phyloP scores from a whole-genome alignment of 108 stramenopile genomes.

The Cylindrotheca fusiformis region DNA sequence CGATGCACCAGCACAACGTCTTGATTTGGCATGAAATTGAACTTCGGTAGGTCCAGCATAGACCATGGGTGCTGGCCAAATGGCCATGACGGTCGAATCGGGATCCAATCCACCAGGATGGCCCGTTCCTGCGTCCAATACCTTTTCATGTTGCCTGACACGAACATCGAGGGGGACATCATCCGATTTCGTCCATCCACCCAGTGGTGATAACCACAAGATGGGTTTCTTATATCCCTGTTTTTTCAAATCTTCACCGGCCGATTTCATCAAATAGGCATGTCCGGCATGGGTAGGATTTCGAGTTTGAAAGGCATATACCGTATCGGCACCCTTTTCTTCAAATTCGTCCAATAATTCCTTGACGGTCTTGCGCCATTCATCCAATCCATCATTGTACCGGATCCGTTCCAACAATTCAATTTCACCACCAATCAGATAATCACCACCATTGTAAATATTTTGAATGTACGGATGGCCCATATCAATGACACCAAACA shows the following conservation, averaged over 20 bases:
- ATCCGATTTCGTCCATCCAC: slow-evolving; percentile 98
- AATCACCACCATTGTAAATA: slow-evolving; percentile 94
- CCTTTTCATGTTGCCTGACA: slow-evolving; percentile 96
- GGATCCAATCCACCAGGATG: slow-evolving; percentile 95
- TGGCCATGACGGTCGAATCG: slow-evolving; percentile 96
- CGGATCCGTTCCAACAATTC: slow-evolving; percentile 92
- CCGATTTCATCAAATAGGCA: slow-evolving; percentile 96
- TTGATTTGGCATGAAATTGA: slow-evolving; percentile 96
- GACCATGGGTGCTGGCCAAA: slow-evolving; percentile 99
- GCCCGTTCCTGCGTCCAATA: slow-evolving; percentile 79
- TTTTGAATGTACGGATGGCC: slow-evolving; percentile 96
- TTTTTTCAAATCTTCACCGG: slow-evolving; percentile 86
- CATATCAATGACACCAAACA: slow-evolving; percentile 95
- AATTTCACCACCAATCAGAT: slow-evolving; percentile 93
- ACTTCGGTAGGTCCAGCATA: slow-evolving; percentile 99
- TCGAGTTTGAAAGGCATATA: slow-evolving; percentile 98
- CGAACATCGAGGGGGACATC: slow-evolving; percentile 98
- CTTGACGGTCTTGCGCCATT: slow-evolving; percentile 93
- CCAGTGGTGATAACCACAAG: slow-evolving; percentile 96
- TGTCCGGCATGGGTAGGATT: slow-evolving; percentile 99
- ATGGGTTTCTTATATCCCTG: slow-evolving; percentile 95
- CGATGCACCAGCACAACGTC: slow-evolving; percentile 92
- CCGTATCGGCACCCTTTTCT: slow-evolving; percentile 93
- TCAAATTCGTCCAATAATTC: slow-evolving; percentile 93
- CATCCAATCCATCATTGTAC: slow-evolving; percentile 98